Evolutionary conservation across 2,329 filamentous ascomycete species (phyloP).

Genomic region (Venturia pyrina): DNA sequence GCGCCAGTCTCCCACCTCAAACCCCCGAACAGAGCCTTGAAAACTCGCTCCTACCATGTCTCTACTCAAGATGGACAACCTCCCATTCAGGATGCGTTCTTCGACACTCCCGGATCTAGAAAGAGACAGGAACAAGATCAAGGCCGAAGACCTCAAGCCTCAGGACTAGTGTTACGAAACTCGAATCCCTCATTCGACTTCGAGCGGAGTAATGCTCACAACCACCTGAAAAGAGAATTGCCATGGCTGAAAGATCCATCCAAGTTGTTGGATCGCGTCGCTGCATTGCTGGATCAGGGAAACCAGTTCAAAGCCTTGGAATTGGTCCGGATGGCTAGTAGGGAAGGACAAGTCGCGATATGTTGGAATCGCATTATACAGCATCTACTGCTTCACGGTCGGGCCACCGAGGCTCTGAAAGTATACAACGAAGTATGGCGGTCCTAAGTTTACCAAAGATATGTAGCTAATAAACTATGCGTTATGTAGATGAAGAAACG

Average conservation of each 20-base stretch:
- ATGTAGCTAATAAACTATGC: background rate
- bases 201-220: conserved; percentile 10
- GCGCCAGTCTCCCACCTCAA: conserved; percentile 10
- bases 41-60: background rate
- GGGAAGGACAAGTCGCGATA: conserved; percentile 53
- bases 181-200: background rate
- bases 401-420: conserved; percentile 58
- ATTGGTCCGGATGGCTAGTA: conserved; percentile 60
- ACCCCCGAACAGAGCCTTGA: background rate
- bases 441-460: background rate
- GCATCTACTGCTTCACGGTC: conserved; percentile 53
- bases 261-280: conserved; percentile 60
- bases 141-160: conserved; percentile 3
- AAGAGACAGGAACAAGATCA: background rate
- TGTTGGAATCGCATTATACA: conserved; percentile 84
- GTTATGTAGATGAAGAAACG: conserved; percentile 80
- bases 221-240: conserved; percentile 45
- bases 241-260: conserved; percentile 58
- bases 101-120: background rate
- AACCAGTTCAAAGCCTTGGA: conserved; percentile 57
- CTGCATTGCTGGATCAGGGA: conserved; percentile 46
- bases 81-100: background rate
- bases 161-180: conserved; percentile 1
- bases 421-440: conserved; percentile 72
- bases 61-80: conserved; percentile 2